phyloP scores from a whole-genome alignment of 169 alveolate genomes.

The Eimeria necatrix region DNA sequence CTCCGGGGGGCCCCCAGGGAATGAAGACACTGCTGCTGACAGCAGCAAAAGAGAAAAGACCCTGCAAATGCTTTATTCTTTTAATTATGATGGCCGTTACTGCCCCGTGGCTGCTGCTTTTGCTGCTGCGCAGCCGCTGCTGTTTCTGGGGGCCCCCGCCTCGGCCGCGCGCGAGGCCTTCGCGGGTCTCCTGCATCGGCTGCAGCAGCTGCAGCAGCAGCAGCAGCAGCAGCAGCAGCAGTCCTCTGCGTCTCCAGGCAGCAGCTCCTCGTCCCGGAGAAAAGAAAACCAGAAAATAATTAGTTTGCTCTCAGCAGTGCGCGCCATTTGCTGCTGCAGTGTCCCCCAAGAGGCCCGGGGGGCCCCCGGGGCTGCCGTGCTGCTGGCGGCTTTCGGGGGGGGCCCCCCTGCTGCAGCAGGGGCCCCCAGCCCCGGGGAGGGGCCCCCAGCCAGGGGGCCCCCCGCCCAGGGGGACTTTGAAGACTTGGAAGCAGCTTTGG shows the following conservation, averaged over 20 bases:
- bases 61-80: not conserved
- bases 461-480: no score
- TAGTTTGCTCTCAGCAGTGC: not conserved
- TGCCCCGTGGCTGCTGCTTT: not conserved
- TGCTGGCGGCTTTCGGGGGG: not conserved
- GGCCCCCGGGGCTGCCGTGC: slow-evolving; percentile 14
- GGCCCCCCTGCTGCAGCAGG: not conserved
- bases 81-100: slow-evolving; percentile 19
- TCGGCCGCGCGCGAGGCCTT: slow-evolving; percentile 2
- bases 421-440: no score
- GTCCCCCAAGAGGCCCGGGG: not conserved
- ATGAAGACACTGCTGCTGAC: not conserved
- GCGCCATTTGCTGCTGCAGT: slow-evolving; percentile 10
- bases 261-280: no score
- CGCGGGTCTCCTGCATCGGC: not conserved
- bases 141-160: not conserved
- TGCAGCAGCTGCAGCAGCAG: slow-evolving; percentile 30
- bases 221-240: not conserved
- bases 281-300: not conserved
- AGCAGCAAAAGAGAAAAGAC: not conserved
- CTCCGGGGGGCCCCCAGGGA: not conserved
- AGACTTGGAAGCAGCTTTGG: not conserved
- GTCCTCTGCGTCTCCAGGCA: not conserved
- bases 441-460: no score
- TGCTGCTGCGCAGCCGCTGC: not conserved